Base-by-base conservation (phyloP, 345 rosid species). In the Acer campestre region DNA sequence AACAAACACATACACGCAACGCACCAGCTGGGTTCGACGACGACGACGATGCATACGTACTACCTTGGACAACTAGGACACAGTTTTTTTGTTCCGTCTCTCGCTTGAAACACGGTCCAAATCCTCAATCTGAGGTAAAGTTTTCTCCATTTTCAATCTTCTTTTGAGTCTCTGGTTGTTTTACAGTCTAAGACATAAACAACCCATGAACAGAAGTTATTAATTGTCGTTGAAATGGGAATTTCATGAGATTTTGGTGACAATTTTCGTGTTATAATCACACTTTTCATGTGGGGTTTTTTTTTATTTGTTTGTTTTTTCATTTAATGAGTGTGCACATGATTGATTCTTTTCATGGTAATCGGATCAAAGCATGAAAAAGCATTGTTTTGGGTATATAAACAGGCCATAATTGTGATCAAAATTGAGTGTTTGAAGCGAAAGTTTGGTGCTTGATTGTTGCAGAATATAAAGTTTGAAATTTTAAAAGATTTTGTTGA, bases 21-120 rank as follows among this genome's bases (percentile, higher is more conserved):
- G 8, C 63, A 11, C 61, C 18, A 10, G 53, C 67, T 59, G 66
- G 76, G 35, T 73, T 4, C 75, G 75, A 71, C 16, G 59, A 17
- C 27, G 23, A 59, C 22, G 27, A 59, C 42, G 53, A 25, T 55
- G 4, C 56, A 4, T 38, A 61, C 29, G 76, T 61, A 13, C n/a
- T 53, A 53, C n/a, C 58, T 53, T 53, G 58, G 27, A 59, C 20
- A 22, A 59, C 20, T 20, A 20, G 22, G 25, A 22, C 27, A 22
- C 27, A 8, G 3, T 7, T n/a, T 18, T 18, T 59, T 22, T n/a
- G 63, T 22, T 20, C 63, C 5, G 27, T 59, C 63, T 59, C 27
- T 59, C 27, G 63, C 63, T 59, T 59, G 63, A 59, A 58, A 18
- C 27, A 20, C 63, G 25, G 23, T 20, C 63, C 63, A 59, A 59